Evolutionary conservation across 176 grass and related monocot genomes (phyloP).

Genomic region (Thalia dealbata): DNA sequence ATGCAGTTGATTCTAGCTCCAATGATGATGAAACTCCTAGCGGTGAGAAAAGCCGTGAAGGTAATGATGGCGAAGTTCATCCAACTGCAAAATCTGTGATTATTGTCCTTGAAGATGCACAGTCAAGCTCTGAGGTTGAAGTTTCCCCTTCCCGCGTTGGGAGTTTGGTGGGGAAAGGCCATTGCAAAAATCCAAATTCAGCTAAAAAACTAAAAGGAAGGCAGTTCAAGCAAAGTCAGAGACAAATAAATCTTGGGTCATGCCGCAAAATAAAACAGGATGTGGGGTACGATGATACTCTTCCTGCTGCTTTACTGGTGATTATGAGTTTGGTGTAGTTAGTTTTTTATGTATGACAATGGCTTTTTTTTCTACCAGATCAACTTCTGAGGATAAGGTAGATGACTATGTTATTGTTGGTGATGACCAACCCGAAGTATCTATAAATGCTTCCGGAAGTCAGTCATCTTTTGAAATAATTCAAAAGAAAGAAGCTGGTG

Average conservation of each 20-base stretch:
- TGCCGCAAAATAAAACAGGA: conserved; percentile 78
- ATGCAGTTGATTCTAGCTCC: conserved; percentile 40
- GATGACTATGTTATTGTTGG: conserved; percentile 9
- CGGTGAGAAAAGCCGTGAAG: conserved; percentile 15
- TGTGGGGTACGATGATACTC: conserved; percentile 30
- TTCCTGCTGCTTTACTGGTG: conserved; percentile 1
- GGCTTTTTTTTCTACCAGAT: conserved; percentile 26
- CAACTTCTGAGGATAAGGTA: conserved; percentile 16
- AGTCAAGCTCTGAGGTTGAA: conserved; percentile 40
- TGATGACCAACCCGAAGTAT: conserved; percentile 21
- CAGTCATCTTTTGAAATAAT: conserved; percentile 19
- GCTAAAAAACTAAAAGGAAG: conserved; percentile 40
- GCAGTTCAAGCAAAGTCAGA: conserved; percentile 47
- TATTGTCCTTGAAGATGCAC: conserved; percentile 29
- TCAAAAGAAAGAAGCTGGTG: conserved; percentile 16
- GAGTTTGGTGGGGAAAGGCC: conserved; percentile 78
- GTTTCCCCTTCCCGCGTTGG: conserved; percentile 25
- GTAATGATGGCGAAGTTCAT: neutral
- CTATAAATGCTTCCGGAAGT: conserved; percentile 32
- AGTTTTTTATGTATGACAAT: conserved; percentile 11
- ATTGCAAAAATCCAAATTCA: conserved; percentile 50
- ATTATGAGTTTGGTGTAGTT: neutral
- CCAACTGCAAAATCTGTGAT: neutral
- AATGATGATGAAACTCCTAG: conserved; percentile 25
- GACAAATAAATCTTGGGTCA: conserved; percentile 33